Evolutionary conservation across 805 yeast species (phyloP).

Genomic region (Pichia paraexigua): DNA sequence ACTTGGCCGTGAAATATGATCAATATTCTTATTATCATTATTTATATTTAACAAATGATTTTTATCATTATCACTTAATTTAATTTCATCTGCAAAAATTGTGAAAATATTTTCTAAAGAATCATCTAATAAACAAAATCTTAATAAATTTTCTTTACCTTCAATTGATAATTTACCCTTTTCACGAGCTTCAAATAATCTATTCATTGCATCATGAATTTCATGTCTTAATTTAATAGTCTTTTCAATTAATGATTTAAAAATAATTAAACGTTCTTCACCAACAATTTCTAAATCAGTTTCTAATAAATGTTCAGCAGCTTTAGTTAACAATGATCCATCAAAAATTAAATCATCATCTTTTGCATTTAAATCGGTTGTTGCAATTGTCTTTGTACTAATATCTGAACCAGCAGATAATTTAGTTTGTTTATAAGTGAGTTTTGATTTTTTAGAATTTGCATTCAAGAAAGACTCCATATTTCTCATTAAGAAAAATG

Average conservation of each 20-base stretch:
- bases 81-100: constrained; percentile 30
- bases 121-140: constrained; percentile 48
- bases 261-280: constrained; percentile 36
- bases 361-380: constrained; percentile 8
- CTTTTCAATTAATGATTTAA: constrained; percentile 43
- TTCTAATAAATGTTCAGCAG: constrained; percentile 59
- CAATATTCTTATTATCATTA: neutral
- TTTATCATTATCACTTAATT: neutral
- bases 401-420: constrained; percentile 14
- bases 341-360: constrained; percentile 64
- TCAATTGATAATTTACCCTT: constrained; percentile 41
- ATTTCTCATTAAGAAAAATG: constrained; percentile 49
- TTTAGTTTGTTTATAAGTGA: neutral
- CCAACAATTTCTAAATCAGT: constrained; percentile 23
- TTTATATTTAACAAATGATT: neutral
- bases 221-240: constrained; percentile 42
- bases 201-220: constrained; percentile 45
- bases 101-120: constrained; percentile 45
- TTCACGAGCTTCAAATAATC: constrained; percentile 38
- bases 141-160: constrained; percentile 45
- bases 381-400: constrained; percentile 2
- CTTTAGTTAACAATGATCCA: constrained; percentile 64
- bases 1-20: constrained; percentile 15
- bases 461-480: constrained; percentile 39
- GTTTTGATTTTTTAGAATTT: neutral